Percentiles rank a stretch among this genome's conserved stretches.
Evolutionary conservation across 306 rosid genomes (phyloP).

Genomic region (Prunus fruticosa): DNA sequence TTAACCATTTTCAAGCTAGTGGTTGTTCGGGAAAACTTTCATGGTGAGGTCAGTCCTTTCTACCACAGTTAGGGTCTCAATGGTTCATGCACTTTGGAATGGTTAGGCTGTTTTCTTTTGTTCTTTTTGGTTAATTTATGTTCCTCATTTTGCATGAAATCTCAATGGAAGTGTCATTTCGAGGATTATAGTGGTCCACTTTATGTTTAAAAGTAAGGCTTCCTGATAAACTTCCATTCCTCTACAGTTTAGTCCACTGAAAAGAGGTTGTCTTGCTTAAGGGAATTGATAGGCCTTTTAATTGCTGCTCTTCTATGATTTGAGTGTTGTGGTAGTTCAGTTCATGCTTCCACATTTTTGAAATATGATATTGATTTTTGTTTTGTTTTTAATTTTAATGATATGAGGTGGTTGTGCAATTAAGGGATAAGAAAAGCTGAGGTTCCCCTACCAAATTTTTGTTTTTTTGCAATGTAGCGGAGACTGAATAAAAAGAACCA

Average conservation of each 20-base stretch:
- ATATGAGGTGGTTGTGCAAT: background rate
- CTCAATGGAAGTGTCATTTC: background rate
- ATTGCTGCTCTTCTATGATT: too few species aligned
- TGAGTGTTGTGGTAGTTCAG: too few species aligned
- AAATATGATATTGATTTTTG: too few species aligned
- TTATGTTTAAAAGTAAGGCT: background rate
- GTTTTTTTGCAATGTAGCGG: background rate
- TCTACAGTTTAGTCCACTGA: too few species aligned
- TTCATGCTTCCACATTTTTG: too few species aligned
- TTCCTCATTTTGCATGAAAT: background rate
- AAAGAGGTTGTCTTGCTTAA: background rate
- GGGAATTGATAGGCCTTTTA: background rate
- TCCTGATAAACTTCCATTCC: background rate
- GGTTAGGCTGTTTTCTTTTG: background rate
- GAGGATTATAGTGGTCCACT: background rate
- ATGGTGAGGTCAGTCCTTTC: background rate
- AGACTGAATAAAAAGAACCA: background rate
- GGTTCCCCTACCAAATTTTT: background rate
- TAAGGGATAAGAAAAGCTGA: background rate
- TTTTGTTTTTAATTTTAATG: background rate
- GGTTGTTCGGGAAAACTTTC: background rate
- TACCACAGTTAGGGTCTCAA: background rate
- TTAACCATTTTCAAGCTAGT: background rate
- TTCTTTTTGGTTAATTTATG: background rate
- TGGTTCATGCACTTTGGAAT: background rate